Base-by-base conservation (phyloP, 1,139 yeast genomes). In the Geotrichum europaeum region DNA sequence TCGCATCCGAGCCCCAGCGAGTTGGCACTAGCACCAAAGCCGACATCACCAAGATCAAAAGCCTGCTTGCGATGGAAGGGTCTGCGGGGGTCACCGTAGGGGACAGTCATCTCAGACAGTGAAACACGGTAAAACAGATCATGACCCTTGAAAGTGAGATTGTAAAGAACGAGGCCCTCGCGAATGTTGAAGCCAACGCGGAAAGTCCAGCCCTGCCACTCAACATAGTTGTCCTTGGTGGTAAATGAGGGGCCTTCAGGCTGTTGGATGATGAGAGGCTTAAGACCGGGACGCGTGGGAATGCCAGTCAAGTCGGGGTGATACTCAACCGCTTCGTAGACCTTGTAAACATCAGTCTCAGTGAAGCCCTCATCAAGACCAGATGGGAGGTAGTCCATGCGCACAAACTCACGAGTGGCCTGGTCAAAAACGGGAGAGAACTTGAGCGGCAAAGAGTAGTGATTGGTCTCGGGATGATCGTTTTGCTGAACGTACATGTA, bases 1-100 rank as follows among this genome's bases (percentile, higher is more conserved):
- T 89, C 96, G 76, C 96, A 89, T 57, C 96, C 96, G 66, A 89
- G 80, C 60, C 77, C 79, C 72, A 89, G 81, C 63, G 82, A 81
- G 77, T 89, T 87, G 69, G 89, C 96, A 67, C 82, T 83, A 65
- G 79, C 81, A 73, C 96, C 96, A 67, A 89, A 89, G 18, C 96
- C 96, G 78, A 89, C 84, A 73, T 89, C 96, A 73, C 96, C 96
- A 71, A 89, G 81, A 75, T 89, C 96, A 69, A 89, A 89, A 36
- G 96, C 96, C 79, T 88, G 96, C 78, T 89, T 89, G 79, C 96
- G 84, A 77, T 89, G 95, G 78, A 83, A 84, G 65, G 96, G 96
- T 62, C 90, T 87, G 75, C 95, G 83, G 68, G 95, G 94, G 72
- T 88, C 96, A 70, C 92, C 95, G 71, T 89, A 89, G 45, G 96